Base-by-base conservation (phyloP, 371 early-diverging fungal species). In the Basidiobolus meristosporus region DNA sequence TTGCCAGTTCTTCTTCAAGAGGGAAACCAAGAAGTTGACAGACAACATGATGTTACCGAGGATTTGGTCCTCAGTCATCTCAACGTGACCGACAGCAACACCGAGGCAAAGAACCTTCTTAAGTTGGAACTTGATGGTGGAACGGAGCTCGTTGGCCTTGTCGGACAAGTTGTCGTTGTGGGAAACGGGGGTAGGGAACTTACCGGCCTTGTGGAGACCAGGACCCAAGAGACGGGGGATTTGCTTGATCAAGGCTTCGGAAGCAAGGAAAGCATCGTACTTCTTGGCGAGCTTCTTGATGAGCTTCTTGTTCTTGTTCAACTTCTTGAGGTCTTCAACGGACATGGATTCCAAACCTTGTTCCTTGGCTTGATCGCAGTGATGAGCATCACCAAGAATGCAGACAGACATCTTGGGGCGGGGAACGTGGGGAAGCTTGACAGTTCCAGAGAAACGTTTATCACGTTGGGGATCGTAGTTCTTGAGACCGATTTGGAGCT, bases 381-480 rank as follows among this genome's bases (percentile, higher is more conserved):
- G 86, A 65, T 80, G 77, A 59, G 87, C 92, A 71, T 97, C 96
- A 65, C 91, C 99, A 40, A 98, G 68, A 52, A 97, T 74, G 69
- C 90, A 88, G 56, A 91, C 80, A 57, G 78, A 82, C 77, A 89
- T 77, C 57, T 79, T 76, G 56, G 88, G 92, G 57, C 88, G 76
- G 49, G 91, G 90, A 51, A 83, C 67, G 70, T 87, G 69, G 59
- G 98, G 93, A 46, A 93, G 78, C 72, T 70, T 73, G 65, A 96
- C 81, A 58, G 92, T 87, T 57, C 95, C 95, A 52, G 84, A 80
- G 80, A 98, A 90, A 86, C 93, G 95, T 78, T 92, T 92, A 68
- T 98, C 98, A 71, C 92, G 82, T 68, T 90, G 91, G 54, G 92
- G 90, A 78, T 98, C 97, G 82, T 95, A 98, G 81, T 96, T 95